phyloP scores from a whole-genome alignment of 805 yeast genomes.

The Metschnikowia matae region DNA sequence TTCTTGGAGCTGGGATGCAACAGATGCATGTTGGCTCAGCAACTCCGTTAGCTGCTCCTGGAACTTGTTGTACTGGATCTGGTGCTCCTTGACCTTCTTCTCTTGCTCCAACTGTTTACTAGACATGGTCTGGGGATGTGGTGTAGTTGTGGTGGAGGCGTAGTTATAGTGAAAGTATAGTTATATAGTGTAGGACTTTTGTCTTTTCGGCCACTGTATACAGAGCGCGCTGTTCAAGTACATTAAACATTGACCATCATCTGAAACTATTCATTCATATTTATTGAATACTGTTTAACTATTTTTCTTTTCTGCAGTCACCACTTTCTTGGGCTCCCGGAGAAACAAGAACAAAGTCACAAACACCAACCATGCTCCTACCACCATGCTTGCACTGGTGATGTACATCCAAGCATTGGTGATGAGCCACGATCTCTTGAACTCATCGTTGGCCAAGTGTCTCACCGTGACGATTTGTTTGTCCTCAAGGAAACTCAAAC shows the following conservation, averaged over 20 bases:
- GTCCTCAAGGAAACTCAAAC: constrained; percentile 64
- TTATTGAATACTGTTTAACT: background rate
- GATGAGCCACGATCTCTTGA: constrained; percentile 87
- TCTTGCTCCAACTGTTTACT: constrained; percentile 20
- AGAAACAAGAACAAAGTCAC: constrained; percentile 58
- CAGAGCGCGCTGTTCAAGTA: constrained; percentile 2
- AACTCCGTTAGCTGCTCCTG: constrained; percentile 38
- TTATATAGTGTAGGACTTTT: no score
- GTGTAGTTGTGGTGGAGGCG: background rate
- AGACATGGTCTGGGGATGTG: constrained; percentile 10
- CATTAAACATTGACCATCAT: background rate
- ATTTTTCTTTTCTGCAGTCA: constrained; percentile 2
- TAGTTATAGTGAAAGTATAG: background rate
- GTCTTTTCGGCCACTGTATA: constrained; percentile 1
- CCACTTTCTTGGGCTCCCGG: constrained; percentile 15
- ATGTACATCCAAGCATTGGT: constrained; percentile 91
- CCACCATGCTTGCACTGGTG: constrained; percentile 64
- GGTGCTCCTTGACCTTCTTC: constrained; percentile 39
- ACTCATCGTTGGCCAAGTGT: constrained; percentile 94
- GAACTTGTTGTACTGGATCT: constrained; percentile 37
- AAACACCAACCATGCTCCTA: constrained; percentile 72
- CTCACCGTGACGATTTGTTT: constrained; percentile 75
- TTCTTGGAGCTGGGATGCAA: constrained; percentile 37
- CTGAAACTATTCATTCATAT: background rate
- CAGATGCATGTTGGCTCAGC: constrained; percentile 34